Evolutionary conservation across 192 early-diverging fungal genomes (phyloP), one percentile per base, ranked within the genome.

Genomic region (Coemansia furcata): DNA sequence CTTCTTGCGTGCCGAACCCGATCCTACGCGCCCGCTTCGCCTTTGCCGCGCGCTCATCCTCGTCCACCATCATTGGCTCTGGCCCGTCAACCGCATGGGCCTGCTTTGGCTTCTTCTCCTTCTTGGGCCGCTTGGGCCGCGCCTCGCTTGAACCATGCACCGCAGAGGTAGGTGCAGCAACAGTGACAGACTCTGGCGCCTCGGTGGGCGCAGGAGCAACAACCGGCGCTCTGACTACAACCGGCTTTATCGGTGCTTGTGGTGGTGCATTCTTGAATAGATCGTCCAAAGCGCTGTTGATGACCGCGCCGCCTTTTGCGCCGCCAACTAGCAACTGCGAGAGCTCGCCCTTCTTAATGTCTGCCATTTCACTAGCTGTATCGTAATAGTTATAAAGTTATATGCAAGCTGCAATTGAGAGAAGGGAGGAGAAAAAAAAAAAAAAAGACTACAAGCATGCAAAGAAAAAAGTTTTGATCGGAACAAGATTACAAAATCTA

Each of bases 261-360:
- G 78, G 66, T 6, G 78, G 78, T 8, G 73, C 78, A 60, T 85
- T 86, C 59, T 88, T 88, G 71, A 90, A 90, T 59, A 90, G 78
- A 36, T 84, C 75, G 60, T 90, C 88, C 4, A 90, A 60, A 9
- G 76, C 69, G 58, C 66, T 82, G 69, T 86, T 74, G 59, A 89
- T 71, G 15, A 71, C 36, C 47, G 74, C 76, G 4, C 66, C 65
- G 33, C 77, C 70, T 42, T 63, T 66, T 14, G 60, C 67, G 15
- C 63, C 66, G 50, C 69, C 70, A 30, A 74, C 66, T 7, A 81
- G 73, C 57, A 81, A 65, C 73, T 73, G 69, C 35, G 69, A 81
- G 9, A 81, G 63, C 65, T 76, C 73, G 54, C 78, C 73, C 33
- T 67, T 57, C 46, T 72, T 65, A 10, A 67, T 43, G 29, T 52